These are phyloP conservation scores for Chenopodium quinoa DNA, from an alignment of 148 eudicot species.

Conservation along the genomic window DNA sequence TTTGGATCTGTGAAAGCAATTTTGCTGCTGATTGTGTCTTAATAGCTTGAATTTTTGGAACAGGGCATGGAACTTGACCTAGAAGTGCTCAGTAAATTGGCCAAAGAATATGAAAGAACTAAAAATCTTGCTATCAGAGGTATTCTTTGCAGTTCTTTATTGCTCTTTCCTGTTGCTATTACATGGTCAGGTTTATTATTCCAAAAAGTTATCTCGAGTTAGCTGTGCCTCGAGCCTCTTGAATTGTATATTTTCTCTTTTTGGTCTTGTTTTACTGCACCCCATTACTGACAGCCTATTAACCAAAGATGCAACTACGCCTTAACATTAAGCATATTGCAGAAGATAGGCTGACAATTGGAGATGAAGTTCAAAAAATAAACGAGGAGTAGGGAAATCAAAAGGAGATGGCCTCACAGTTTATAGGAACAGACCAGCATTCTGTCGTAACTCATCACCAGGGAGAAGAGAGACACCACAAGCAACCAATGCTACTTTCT, in stretches of 20 bases:
- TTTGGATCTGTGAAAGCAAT: neutral
- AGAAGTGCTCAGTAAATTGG: slow-evolving; percentile 45
- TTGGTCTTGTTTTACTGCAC: neutral
- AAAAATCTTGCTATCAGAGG: slow-evolving; percentile 67
- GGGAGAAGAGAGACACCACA: neutral
- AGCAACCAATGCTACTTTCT: slow-evolving; percentile 7
- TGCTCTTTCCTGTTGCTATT: too few species aligned
- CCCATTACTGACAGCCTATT: neutral
- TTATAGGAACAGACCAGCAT: slow-evolving; percentile 32
- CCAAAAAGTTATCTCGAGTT: neutral
- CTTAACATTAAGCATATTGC: slow-evolving; percentile 45
- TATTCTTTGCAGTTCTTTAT: slow-evolving; percentile 16
- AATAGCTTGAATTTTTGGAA: slow-evolving; percentile 9
- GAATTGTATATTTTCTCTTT: neutral
- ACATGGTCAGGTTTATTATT: neutral
- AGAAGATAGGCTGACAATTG: slow-evolving; percentile 43
- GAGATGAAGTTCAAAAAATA: slow-evolving; percentile 51
- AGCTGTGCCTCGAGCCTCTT: neutral
- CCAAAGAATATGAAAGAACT: slow-evolving; percentile 61
- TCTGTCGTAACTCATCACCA: slow-evolving; percentile 10
- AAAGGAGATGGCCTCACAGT: slow-evolving; percentile 51
- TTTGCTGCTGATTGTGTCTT: neutral
- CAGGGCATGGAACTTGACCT: slow-evolving; percentile 79
- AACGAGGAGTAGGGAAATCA: slow-evolving; percentile 53
- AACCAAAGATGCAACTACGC: neutral